These are phyloP conservation scores for Amanita pallidorosea DNA, from an alignment of 768 basidiomycete genomes.

Conservation along the genomic window DNA sequence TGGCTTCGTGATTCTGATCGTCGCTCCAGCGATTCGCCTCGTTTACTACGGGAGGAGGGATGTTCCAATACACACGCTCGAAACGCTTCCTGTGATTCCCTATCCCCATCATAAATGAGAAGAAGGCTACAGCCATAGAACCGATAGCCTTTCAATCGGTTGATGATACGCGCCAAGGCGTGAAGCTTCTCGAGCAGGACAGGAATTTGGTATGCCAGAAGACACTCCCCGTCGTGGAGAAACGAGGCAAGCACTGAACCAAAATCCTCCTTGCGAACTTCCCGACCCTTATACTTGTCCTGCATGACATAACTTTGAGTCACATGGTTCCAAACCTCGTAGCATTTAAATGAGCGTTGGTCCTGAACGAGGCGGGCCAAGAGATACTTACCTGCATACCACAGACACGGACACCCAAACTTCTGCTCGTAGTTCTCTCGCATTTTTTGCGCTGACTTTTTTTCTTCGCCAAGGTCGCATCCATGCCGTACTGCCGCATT, in stretches of 20 bases:
- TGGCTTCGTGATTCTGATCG: slow-evolving; percentile 32
- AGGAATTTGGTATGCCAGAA: slow-evolving; percentile 90
- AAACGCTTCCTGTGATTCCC: slow-evolving; percentile 73
- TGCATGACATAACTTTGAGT: slow-evolving; percentile 83
- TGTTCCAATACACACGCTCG: slow-evolving; percentile 51
- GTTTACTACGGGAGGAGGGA: slow-evolving; percentile 58
- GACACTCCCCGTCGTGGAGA: slow-evolving; percentile 70
- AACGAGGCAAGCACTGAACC: slow-evolving; percentile 73
- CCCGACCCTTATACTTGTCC: slow-evolving; percentile 94
- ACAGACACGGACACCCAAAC: slow-evolving; percentile 86
- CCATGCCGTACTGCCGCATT: slow-evolving; percentile 97
- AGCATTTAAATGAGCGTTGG: slow-evolving; percentile 5
- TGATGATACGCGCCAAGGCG: slow-evolving; percentile 84
- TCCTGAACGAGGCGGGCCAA: slow-evolving; percentile 3
- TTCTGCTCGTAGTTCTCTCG: slow-evolving; percentile 87
- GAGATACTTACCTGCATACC: slow-evolving; percentile 86
- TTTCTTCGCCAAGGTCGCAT: slow-evolving; percentile 87
- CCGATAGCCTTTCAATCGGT: slow-evolving; percentile 86
- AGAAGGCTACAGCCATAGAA: slow-evolving; percentile 98
- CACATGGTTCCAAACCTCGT: slow-evolving; percentile 84
- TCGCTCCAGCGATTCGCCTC: slow-evolving; percentile 71
- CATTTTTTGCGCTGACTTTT: slow-evolving; percentile 99
- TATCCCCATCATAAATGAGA: slow-evolving; percentile 95
- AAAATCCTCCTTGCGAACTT: slow-evolving; percentile 81
- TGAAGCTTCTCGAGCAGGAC: slow-evolving; percentile 84